Evolutionary conservation across 2,329 filamentous ascomycete genomes (phyloP), one percentile per base, ranked within the genome.

Genomic region (Aspergillus sp.): DNA sequence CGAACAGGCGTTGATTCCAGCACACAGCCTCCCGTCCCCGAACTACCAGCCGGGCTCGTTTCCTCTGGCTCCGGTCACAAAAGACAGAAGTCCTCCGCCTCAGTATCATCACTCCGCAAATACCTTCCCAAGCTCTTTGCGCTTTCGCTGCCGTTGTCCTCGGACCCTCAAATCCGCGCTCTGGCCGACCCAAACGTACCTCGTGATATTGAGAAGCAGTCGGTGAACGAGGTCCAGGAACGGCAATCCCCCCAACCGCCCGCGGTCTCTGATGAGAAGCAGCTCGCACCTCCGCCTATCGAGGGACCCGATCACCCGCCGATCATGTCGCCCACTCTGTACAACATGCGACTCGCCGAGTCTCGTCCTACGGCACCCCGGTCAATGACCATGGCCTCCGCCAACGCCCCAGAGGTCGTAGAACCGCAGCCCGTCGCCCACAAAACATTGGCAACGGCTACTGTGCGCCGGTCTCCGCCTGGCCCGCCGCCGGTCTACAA

Each of bases 161-260:
- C 63, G 2, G 71, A 73, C 47, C 71, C 71, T 34, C 67, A 72
- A 36, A 73, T 73, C 31, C 64, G 63, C 0, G 70, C 69, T 14
- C 64, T 73, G 3, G 60, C 64, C 5, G 64, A 69, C 23, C 61
- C 65, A 11, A 64, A 58, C 25, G 38, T 56, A 9, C 58, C 58
- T 16, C 59, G 58, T 3, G 67, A 68, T 47, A 45, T 68, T 21
- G 66, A 67, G 45, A 66, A 68, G 52, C 64, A 68, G 36, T 56
- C 60, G 5, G 55, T 57, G 3, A 11, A 25, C 11, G 40, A 25
- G 10, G 25, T 29, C 5, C 23, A 23, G 20, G 58, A 56, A 4
- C 51, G 49, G 5, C 50, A 51, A 13, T 54, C 47, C 6, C 36
- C 36, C 7, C 36, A 40, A 40, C 7, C 16, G 16, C 19, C 40